phyloP scores from a whole-genome alignment of 2,329 filamentous ascomycete species.

The Leptographium radiaticola region DNA sequence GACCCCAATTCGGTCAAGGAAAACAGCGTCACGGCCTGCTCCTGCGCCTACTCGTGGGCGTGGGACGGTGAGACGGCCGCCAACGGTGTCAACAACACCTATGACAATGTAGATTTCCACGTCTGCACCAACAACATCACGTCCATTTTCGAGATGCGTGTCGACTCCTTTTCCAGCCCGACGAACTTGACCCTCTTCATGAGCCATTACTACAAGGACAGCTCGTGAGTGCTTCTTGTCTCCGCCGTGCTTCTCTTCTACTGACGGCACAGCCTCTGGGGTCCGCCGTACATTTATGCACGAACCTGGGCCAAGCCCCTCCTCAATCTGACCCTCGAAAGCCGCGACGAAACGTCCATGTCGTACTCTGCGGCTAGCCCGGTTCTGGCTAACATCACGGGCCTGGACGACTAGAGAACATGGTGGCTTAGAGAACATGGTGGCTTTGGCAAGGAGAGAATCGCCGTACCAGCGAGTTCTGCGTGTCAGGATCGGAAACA shows the following conservation, averaged over 20 bases:
- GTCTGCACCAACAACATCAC: conserved; percentile 3
- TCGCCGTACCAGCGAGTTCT: no score
- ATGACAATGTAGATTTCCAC: conserved; percentile 1
- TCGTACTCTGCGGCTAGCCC: conserved; percentile 1
- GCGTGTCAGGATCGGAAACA: no score
- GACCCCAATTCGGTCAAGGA: conserved; percentile 18
- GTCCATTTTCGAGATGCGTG: conserved; percentile 13
- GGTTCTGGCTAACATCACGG: conserved; percentile 7
- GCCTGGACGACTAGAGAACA: conserved; percentile 1
- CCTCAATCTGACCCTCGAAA: conserved; percentile 1
- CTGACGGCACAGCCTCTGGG: conserved; percentile 4
- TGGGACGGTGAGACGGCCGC: conserved; percentile 14
- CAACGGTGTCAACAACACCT: conserved; percentile 8
- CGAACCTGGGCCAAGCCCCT: conserved; percentile 7
- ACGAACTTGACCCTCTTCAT: conserved; percentile 14
- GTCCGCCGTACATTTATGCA: conserved; percentile 6
- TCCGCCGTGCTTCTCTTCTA: background rate
- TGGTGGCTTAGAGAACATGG: background rate
- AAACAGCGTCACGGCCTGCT: conserved; percentile 14
- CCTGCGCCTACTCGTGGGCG: conserved; percentile 13
- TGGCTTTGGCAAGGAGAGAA: no score
- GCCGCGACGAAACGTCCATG: conserved; percentile 1
- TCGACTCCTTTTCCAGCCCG: conserved; percentile 12
- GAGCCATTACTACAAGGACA: conserved; percentile 16
- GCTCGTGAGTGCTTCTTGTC: conserved; percentile 10